Evolutionary conservation across 2,329 filamentous ascomycete genomes (phyloP).

Genomic region (Epichloe gansuensis): DNA sequence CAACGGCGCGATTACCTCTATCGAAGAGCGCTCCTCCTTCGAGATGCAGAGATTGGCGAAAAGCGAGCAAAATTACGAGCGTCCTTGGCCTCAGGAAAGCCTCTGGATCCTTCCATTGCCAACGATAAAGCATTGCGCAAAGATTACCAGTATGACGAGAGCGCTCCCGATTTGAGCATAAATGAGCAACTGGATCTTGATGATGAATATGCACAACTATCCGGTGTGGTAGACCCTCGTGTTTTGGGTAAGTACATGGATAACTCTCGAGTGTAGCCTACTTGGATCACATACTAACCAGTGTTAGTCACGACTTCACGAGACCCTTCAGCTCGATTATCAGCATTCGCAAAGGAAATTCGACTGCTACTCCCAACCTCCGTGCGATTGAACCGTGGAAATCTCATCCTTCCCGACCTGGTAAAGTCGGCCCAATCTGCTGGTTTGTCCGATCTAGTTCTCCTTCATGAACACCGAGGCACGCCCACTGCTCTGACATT

Average conservation of each 20-base stretch:
- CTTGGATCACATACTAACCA: neutral
- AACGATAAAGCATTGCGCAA: constrained; percentile 75
- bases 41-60: constrained; percentile 85
- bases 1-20: constrained; percentile 56
- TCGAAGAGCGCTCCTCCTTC: constrained; percentile 72
- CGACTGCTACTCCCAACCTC: constrained; percentile 71
- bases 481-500: constrained; percentile 83
- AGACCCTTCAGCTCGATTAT: constrained; percentile 71
- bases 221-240: constrained; percentile 81
- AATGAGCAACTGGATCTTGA: constrained; percentile 66
- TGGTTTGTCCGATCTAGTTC: constrained; percentile 71
- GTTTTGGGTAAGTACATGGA: constrained; percentile 61
- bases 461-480: constrained; percentile 80
- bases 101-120: constrained; percentile 68
- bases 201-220: constrained; percentile 82
- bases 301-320: constrained; percentile 73
- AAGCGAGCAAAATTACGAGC: constrained; percentile 79
- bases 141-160: constrained; percentile 92
- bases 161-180: constrained; percentile 51
- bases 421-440: constrained; percentile 70
- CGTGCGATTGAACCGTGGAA: constrained; percentile 84
- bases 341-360: constrained; percentile 90
- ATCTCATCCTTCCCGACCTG: constrained; percentile 74
- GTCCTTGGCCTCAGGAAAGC: constrained; percentile 80
- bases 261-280: constrained; percentile 10